Evolutionary conservation across 2,329 filamentous ascomycete species (phyloP).

Genomic region (Xylariaceae sp.): DNA sequence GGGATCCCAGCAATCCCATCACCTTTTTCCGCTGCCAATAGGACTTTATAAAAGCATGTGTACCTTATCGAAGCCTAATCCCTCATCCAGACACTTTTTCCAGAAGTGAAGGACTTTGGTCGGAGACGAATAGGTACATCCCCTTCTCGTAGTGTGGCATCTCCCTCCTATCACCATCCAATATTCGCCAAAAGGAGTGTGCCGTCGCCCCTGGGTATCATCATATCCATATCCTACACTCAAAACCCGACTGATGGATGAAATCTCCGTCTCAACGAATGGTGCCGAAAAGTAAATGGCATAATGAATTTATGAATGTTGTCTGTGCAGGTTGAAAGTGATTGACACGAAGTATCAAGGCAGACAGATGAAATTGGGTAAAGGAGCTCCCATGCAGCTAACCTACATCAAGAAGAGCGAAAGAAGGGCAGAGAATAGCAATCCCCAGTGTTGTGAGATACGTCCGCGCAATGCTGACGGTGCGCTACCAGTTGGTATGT

Average conservation of each 20-base stretch:
- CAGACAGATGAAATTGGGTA: background rate
- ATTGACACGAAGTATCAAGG: slow-evolving; percentile 12
- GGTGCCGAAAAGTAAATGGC: background rate
- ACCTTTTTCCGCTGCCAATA: background rate
- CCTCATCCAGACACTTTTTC: background rate
- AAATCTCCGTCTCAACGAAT: background rate
- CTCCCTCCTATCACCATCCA: background rate
- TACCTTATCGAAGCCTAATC: slow-evolving; percentile 11
- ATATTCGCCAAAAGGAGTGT: slow-evolving; percentile 15
- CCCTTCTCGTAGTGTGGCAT: background rate
- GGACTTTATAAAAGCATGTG: slow-evolving; percentile 11
- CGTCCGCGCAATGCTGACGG: slow-evolving; percentile 9
- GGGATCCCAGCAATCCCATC: background rate
- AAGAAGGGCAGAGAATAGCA: slow-evolving; percentile 24
- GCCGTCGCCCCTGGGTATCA: slow-evolving; percentile 17
- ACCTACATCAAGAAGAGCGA: slow-evolving; percentile 25
- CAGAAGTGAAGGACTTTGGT: background rate
- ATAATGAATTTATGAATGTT: background rate
- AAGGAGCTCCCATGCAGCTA: background rate
- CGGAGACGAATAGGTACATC: background rate
- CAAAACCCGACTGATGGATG: background rate
- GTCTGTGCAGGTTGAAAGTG: slow-evolving; percentile 8
- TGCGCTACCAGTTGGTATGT: slow-evolving; percentile 21
- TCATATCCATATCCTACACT: background rate
- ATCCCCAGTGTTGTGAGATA: slow-evolving; percentile 3